Conservation (phyloP, 257 asterid species). For the Lithospermum erythrorhizon region DNA sequence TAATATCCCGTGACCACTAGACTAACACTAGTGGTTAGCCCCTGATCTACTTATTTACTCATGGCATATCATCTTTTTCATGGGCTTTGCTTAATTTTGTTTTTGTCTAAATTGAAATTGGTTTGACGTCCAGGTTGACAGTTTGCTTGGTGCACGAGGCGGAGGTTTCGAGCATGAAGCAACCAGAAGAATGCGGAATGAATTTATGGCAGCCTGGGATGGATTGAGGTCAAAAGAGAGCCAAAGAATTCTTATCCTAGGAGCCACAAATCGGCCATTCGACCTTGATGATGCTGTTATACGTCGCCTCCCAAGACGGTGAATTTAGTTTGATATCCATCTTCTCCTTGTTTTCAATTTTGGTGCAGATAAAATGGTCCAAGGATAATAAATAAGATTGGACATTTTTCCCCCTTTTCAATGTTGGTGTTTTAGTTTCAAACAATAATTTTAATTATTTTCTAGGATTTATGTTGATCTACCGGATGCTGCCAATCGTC, state of each 20-base stretch:
- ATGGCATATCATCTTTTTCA: too few relatives aligned
- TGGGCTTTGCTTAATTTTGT: neutral
- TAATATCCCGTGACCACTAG: too few relatives aligned
- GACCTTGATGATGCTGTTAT: constrained; percentile 99
- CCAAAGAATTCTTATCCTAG: constrained; percentile 88
- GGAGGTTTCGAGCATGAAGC: constrained; percentile 98
- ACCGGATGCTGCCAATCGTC: constrained; percentile 91
- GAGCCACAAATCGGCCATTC: constrained; percentile 98
- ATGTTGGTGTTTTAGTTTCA: neutral
- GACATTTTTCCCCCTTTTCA: neutral
- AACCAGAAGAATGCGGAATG: constrained; percentile 95
- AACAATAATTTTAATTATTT: constrained; percentile 13
- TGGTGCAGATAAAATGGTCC: too few relatives aligned
- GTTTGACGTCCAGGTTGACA: constrained; percentile 64
- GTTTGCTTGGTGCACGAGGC: constrained; percentile 99
- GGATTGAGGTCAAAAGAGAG: constrained; percentile 94
- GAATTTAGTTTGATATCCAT: constrained; percentile 6
- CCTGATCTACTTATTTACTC: too few relatives aligned
- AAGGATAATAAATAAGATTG: neutral
- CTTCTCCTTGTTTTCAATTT: neutral
- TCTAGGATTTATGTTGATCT: constrained; percentile 85
- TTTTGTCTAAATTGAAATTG: constrained; percentile 11
- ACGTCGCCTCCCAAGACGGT: constrained; percentile 97
- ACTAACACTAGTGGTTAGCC: too few relatives aligned
- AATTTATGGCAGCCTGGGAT: constrained; percentile 99